phyloP scores from a whole-genome alignment of 805 yeast genomes.

The Ogataea corticis region DNA sequence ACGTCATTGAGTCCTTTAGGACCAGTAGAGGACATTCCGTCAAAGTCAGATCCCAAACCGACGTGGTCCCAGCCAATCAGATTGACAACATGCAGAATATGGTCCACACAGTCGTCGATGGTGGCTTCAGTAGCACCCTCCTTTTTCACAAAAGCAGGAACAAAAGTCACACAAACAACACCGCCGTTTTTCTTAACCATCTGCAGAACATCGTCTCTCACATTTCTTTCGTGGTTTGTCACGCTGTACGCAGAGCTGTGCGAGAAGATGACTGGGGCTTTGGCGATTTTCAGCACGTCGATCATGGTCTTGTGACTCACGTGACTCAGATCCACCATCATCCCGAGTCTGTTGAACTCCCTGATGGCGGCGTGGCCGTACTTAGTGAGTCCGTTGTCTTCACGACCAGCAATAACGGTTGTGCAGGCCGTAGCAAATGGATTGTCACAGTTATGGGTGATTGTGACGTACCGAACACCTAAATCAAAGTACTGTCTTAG shows the following conservation, averaged over 20 bases:
- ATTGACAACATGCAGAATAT: slow-evolving; percentile 43
- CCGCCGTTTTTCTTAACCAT: slow-evolving; percentile 45
- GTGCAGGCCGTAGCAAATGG: slow-evolving; percentile 59
- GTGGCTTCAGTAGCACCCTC: slow-evolving; percentile 38
- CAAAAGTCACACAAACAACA: slow-evolving; percentile 51
- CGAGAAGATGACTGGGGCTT: slow-evolving; percentile 51
- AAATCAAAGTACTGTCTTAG: slow-evolving; percentile 48
- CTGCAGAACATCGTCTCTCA: slow-evolving; percentile 47
- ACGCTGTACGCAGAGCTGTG: slow-evolving; percentile 48
- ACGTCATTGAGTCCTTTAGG: slow-evolving; percentile 56
- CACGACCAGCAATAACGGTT: slow-evolving; percentile 44
- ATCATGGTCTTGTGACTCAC: slow-evolving; percentile 52
- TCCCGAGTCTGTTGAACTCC: slow-evolving; percentile 56
- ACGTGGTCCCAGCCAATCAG: slow-evolving; percentile 55
- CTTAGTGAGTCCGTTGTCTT: slow-evolving; percentile 45
- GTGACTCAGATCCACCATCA: slow-evolving; percentile 55
- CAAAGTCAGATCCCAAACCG: slow-evolving; percentile 56
- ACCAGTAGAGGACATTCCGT: slow-evolving; percentile 44
- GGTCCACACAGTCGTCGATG: slow-evolving; percentile 50
- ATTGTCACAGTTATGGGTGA: slow-evolving; percentile 58
- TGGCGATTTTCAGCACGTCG: slow-evolving; percentile 41
- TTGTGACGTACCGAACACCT: slow-evolving; percentile 54
- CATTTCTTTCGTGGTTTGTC: slow-evolving; percentile 46
- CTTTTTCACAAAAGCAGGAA: slow-evolving; percentile 40
- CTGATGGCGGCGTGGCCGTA: slow-evolving; percentile 42